These are phyloP conservation scores for Cochlearia excelsa DNA, from an alignment of 345 rosid species.

Conservation along the genomic window DNA sequence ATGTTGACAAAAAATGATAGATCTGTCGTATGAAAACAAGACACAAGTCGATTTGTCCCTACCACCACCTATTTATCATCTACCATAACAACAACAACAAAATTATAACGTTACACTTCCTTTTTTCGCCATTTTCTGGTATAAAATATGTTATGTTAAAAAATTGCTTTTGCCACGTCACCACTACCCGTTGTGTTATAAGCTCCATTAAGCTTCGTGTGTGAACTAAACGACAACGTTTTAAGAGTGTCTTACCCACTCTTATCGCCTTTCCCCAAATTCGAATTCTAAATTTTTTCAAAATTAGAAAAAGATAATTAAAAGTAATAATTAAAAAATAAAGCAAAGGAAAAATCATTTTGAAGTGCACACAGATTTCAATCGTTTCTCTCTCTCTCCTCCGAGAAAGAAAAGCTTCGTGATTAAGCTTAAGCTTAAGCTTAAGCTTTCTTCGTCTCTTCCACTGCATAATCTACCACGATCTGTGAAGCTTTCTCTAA, in stretches of 20 bases:
- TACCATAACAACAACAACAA: slow-evolving; percentile 20
- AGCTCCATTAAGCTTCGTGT: no score
- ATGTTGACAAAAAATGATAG: slow-evolving; percentile 16
- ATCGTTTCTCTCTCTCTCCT: slow-evolving; percentile 30
- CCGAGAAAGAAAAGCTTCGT: slow-evolving; percentile 2
- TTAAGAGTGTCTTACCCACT: no score
- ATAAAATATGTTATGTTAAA: neutral
- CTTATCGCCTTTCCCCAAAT: slow-evolving; percentile 9
- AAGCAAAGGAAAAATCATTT: slow-evolving; percentile 16
- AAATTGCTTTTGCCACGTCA: slow-evolving; percentile 26
- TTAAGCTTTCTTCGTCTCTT: slow-evolving; percentile 30
- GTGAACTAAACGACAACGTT: neutral
- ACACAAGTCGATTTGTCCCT: slow-evolving; percentile 22
- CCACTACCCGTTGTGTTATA: slow-evolving; percentile 19
- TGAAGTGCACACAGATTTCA: slow-evolving; percentile 32
- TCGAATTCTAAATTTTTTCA: slow-evolving; percentile 28
- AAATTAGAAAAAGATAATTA: slow-evolving; percentile 13
- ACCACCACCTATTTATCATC: slow-evolving; percentile 30
- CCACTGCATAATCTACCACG: slow-evolving; percentile 21
- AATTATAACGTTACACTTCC: slow-evolving; percentile 23
- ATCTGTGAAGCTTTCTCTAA: slow-evolving; percentile 6
- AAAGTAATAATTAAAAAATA: slow-evolving; percentile 15
- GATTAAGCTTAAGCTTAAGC: slow-evolving; percentile 7
- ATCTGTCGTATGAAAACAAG: slow-evolving; percentile 13
- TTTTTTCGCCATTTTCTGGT: neutral